A percentile compares a stretch with the other conserved stretches of the same genome.
Evolutionary conservation across 1,139 yeast genomes (phyloP).

Genomic region (Sugiyamaella xylanicola): DNA sequence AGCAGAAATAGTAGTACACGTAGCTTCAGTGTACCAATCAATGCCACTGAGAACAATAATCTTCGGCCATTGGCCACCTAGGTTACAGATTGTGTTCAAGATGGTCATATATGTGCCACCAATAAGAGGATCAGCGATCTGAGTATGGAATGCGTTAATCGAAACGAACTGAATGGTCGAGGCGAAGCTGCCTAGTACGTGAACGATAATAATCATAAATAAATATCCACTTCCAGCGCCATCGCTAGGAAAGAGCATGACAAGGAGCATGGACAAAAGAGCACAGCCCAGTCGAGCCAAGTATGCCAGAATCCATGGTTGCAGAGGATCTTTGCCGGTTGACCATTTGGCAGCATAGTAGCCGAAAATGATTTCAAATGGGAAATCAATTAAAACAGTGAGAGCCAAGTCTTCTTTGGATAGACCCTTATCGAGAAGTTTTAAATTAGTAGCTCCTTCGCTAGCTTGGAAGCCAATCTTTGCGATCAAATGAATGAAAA

Average conservation of each 20-base stretch:
- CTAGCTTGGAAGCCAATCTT: slow-evolving; percentile 94
- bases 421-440: slow-evolving; percentile 88
- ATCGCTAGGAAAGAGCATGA: slow-evolving; percentile 66
- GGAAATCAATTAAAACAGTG: slow-evolving; percentile 91
- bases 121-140: slow-evolving; percentile 90
- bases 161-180: slow-evolving; percentile 94
- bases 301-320: slow-evolving; percentile 90
- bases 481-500: slow-evolving; percentile 72
- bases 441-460: slow-evolving; percentile 92
- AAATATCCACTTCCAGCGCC: slow-evolving; percentile 56
- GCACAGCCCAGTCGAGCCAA: slow-evolving; percentile 85
- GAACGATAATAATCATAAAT: slow-evolving; percentile 72
- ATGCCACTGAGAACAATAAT: slow-evolving; percentile 74
- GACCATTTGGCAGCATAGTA: slow-evolving; percentile 97
- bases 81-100: slow-evolving; percentile 82
- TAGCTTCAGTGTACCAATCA: slow-evolving; percentile 69
- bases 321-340: slow-evolving; percentile 65
- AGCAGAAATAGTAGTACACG: slow-evolving; percentile 49
- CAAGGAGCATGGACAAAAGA: slow-evolving; percentile 69
- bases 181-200: slow-evolving; percentile 86
- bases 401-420: slow-evolving; percentile 92
- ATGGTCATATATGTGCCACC: slow-evolving; percentile 99
- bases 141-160: slow-evolving; percentile 90
- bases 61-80: slow-evolving; percentile 98
- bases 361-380: slow-evolving; percentile 93